These are phyloP conservation scores for Thymus quinquecostatus DNA, from an alignment of 257 asterid genomes.

Conservation along the genomic window DNA sequence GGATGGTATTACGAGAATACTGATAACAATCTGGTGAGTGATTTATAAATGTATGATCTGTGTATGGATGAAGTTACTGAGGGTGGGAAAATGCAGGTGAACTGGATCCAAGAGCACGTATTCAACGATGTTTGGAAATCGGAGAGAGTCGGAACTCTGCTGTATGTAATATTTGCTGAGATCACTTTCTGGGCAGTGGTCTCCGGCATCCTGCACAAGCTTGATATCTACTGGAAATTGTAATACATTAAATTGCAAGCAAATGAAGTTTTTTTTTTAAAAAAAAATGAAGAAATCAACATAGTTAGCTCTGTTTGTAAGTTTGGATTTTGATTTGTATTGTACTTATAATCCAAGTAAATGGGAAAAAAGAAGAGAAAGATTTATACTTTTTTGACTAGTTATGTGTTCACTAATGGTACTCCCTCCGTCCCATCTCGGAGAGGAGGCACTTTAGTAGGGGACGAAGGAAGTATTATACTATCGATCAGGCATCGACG, in stretches of 20 bases:
- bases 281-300: not conserved
- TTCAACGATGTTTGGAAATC: constrained; percentile 80
- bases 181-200: constrained; percentile 80
- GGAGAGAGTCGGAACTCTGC: constrained; percentile 64
- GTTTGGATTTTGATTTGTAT: not conserved
- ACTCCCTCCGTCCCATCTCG: too few species aligned
- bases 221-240: constrained; percentile 76
- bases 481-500: too few species aligned
- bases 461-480: too few species aligned
- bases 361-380: too few species aligned
- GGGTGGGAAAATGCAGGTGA: constrained; percentile 49
- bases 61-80: too few species aligned
- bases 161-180: constrained; percentile 86
- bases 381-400: too few species aligned
- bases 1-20: constrained; percentile 75
- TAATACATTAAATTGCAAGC: constrained; percentile 32
- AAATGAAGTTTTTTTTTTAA: too few species aligned
- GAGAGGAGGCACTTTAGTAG: too few species aligned
- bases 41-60: too few species aligned
- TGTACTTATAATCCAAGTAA: not conserved
- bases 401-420: too few species aligned
- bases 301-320: too few species aligned
- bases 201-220: constrained; percentile 71
- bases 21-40: constrained; percentile 59
- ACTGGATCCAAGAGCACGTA: constrained; percentile 76